Base-by-base conservation (phyloP, 768 basidiomycete species). In the Aureoboletus auriporus region DNA sequence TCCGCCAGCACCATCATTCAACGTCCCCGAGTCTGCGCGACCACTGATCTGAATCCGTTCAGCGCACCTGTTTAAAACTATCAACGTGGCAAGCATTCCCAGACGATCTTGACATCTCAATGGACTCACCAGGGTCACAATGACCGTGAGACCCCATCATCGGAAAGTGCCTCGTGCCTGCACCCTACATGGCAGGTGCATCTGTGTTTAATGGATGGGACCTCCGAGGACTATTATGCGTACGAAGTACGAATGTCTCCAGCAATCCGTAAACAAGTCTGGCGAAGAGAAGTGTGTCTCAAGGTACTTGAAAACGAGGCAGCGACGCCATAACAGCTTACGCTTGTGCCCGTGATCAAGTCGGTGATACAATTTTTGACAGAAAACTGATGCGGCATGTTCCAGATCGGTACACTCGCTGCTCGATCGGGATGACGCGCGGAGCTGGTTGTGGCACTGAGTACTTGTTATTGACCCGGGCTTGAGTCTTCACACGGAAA, bases 151-250 rank as follows among this genome's bases (percentile, higher is more conserved):
- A 65, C 39, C 8, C 46, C 53, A 59, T 63, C 46, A 55, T 29
- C 53, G 35, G 46, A 38, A 50, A 39, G 55, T 51, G 45, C 65
- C 61, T 66, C 66, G 66, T 65, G 66, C 66, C 61, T 61, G 53
- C 50, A 37, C 61, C 56, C 11, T 40, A 47, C 14, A 49, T 44
- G 45, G 57, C 12, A 54, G 11, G 28, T 48, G 39, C 4, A 23
- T 23, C 2, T 23, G 20, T 23, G 20, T 23, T 23, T 23, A 11
- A 37, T 13, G 27, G 49, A 30, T 51, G 37, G 20, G 44, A 55
- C 63, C 38, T 65, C 66, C 64, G 64, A 65, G 64, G 66, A 65
- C 64, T 17, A 54, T 42, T 53, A 46, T 46, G 52, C 57, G 47
- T 57, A 63, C 9, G 7, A 31, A 31, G 10, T n/a, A 23, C 20